Evolutionary conservation across 768 basidiomycete genomes (phyloP).

Genomic region (Suillus fuscotomentosus): DNA sequence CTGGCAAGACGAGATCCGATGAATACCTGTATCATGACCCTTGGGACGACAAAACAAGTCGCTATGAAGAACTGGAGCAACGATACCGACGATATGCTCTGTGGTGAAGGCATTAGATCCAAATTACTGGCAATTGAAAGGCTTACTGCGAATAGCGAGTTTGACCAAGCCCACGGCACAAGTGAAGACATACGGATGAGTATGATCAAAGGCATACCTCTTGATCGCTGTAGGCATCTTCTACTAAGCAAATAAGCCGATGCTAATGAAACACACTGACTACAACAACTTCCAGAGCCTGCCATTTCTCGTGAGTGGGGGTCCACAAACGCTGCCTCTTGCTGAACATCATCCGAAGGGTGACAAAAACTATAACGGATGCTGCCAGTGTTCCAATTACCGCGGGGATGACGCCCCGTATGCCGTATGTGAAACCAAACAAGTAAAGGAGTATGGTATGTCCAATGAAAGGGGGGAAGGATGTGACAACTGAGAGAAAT

Average conservation of each 20-base stretch:
- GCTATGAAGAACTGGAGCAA: conserved; percentile 77
- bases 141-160: conserved; percentile 75
- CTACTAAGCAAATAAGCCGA: neutral
- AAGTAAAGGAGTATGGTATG: conserved; percentile 43
- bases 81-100: conserved; percentile 74
- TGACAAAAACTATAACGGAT: conserved; percentile 58
- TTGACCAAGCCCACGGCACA: conserved; percentile 85
- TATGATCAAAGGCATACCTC: conserved; percentile 79
- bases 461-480: conserved; percentile 33
- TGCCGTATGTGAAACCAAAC: conserved; percentile 82
- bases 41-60: conserved; percentile 70
- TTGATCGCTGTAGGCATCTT: conserved; percentile 47
- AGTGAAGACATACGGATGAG: conserved; percentile 80
- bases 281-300: conserved; percentile 71
- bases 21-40: conserved; percentile 69
- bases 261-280: conserved; percentile 38
- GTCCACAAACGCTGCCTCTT: conserved; percentile 60
- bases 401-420: conserved; percentile 71
- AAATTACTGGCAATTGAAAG: conserved; percentile 4
- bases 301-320: conserved; percentile 66
- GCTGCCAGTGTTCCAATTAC: conserved; percentile 61
- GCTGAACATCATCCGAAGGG: conserved; percentile 60
- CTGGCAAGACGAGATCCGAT: conserved; percentile 73
- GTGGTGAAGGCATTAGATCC: conserved; percentile 9
- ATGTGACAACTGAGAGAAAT: conserved; percentile 21